Percentiles rank a stretch among this genome's conserved stretches.
Evolutionary conservation across 495 filamentous ascomycete species (phyloP).

Genomic region (Terfezia claveryi): DNA sequence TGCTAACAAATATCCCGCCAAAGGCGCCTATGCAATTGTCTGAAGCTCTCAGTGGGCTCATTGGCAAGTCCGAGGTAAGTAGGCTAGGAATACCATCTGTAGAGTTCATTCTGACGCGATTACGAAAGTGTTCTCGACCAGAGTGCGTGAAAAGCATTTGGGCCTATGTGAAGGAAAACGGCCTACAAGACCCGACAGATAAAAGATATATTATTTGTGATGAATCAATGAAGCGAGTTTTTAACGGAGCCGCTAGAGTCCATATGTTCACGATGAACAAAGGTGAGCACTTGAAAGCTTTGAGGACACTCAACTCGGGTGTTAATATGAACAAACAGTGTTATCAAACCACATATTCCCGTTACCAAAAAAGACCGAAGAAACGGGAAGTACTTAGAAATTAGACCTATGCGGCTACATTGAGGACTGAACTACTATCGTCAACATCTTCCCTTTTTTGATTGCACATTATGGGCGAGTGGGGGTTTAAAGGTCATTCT

Average conservation of each 20-base stretch:
- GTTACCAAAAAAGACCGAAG: slow-evolving; percentile 4
- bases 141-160: slow-evolving; percentile 91
- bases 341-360: not conserved
- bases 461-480: too few relatives aligned
- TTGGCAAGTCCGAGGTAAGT: slow-evolving; percentile 29
- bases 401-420: too few relatives aligned
- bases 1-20: not conserved
- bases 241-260: slow-evolving; percentile 59
- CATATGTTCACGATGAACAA: slow-evolving; percentile 54
- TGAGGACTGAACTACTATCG: too few relatives aligned
- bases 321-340: not conserved
- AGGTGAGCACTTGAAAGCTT: not conserved
- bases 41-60: slow-evolving; percentile 38
- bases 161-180: slow-evolving; percentile 70
- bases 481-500: too few relatives aligned
- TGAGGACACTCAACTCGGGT: not conserved
- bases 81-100: slow-evolving; percentile 16
- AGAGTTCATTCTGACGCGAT: not conserved
- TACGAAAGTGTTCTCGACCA: slow-evolving; percentile 55
- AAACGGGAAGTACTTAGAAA: not conserved
- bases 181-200: slow-evolving; percentile 77
- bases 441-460: too few relatives aligned
- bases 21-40: slow-evolving; percentile 33
- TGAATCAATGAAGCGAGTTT: slow-evolving; percentile 68
- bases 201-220: slow-evolving; percentile 84